Percentiles rank a stretch among this genome's conserved stretches.
Conservation (phyloP, 805 yeast genomes). For the Wickerhamiella lipophila region DNA sequence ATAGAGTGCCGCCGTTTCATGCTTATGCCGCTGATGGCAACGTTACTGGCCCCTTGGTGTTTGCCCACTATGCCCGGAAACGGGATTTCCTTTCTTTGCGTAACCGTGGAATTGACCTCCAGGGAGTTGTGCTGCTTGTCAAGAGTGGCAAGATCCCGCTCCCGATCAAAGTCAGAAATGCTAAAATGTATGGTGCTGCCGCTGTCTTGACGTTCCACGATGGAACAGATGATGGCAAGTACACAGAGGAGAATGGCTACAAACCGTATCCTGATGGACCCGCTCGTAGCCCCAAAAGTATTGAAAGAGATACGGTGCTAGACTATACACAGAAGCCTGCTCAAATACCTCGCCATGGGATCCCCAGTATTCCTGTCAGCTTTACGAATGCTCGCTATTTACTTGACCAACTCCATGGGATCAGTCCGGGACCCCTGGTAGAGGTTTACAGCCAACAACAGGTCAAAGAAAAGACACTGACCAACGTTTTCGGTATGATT, state of each 20-base stretch:
- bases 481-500: slow-evolving; percentile 50
- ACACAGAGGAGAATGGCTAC: slow-evolving; percentile 44
- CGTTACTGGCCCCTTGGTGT: slow-evolving; percentile 51
- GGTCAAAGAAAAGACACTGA: slow-evolving; percentile 47
- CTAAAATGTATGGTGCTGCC: slow-evolving; percentile 54
- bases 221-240: slow-evolving; percentile 43
- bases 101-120: slow-evolving; percentile 36
- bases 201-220: slow-evolving; percentile 60
- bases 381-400: slow-evolving; percentile 53
- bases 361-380: slow-evolving; percentile 61
- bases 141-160: slow-evolving; percentile 56
- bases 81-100: slow-evolving; percentile 44
- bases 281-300: slow-evolving; percentile 61
- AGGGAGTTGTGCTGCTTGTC: slow-evolving; percentile 50
- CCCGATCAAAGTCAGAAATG: slow-evolving; percentile 64
- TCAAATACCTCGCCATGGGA: slow-evolving; percentile 59
- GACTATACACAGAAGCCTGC: slow-evolving; percentile 53
- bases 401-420: slow-evolving; percentile 39
- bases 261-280: slow-evolving; percentile 62
- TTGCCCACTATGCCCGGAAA: slow-evolving; percentile 54
- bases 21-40: slow-evolving; percentile 69
- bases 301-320: slow-evolving; percentile 65
- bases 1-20: slow-evolving; percentile 55
- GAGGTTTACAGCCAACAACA: slow-evolving; percentile 49
- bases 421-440: slow-evolving; percentile 40